phyloP scores from a whole-genome alignment of 2,329 filamentous ascomycete genomes.

The Zasmidium cellare region DNA sequence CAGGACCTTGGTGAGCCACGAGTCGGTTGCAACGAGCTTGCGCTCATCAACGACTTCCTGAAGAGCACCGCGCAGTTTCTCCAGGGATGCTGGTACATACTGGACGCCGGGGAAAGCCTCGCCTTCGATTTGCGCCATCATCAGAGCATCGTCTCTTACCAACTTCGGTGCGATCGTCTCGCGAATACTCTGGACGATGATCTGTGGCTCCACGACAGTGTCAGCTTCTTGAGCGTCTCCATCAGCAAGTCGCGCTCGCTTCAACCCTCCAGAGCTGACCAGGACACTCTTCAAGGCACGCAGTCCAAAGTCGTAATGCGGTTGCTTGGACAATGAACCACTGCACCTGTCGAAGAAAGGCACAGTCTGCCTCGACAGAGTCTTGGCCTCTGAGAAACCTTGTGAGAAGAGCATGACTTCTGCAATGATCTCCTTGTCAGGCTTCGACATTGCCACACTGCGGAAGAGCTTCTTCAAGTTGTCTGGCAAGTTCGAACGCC shows the following conservation, averaged over 20 bases:
- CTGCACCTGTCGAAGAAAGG: slow-evolving; percentile 97
- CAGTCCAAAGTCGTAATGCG: slow-evolving; percentile 97
- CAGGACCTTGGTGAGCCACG: slow-evolving; percentile 96
- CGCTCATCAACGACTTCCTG: slow-evolving; percentile 78
- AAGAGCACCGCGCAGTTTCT: slow-evolving; percentile 77
- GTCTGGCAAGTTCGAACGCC: slow-evolving; percentile 95
- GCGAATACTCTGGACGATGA: slow-evolving; percentile 96
- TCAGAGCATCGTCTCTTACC: slow-evolving; percentile 86
- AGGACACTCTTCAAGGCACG: slow-evolving; percentile 98
- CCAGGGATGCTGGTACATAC: slow-evolving; percentile 86
- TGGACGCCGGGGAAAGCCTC: slow-evolving; percentile 89
- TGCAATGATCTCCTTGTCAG: slow-evolving; percentile 98
- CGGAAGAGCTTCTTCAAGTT: slow-evolving; percentile 99
- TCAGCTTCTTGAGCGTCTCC: slow-evolving; percentile 56
- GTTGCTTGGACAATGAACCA: slow-evolving; percentile 82
- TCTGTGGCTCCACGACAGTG: slow-evolving; percentile 86
- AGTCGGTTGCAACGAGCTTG: slow-evolving; percentile 85
- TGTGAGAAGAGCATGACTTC: slow-evolving; percentile 99
- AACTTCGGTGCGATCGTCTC: slow-evolving; percentile 98
- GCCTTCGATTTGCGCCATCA: slow-evolving; percentile 79
- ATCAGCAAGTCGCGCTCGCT: slow-evolving; percentile 73
- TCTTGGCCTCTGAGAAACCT: slow-evolving; percentile 95
- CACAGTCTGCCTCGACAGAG: slow-evolving; percentile 90
- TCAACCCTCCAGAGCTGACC: slow-evolving; percentile 94
- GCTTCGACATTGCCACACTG: slow-evolving; percentile 99